These are phyloP conservation scores for Colletotrichum navitas DNA, from an alignment of 2,329 filamentous ascomycete genomes.

Conservation along the genomic window DNA sequence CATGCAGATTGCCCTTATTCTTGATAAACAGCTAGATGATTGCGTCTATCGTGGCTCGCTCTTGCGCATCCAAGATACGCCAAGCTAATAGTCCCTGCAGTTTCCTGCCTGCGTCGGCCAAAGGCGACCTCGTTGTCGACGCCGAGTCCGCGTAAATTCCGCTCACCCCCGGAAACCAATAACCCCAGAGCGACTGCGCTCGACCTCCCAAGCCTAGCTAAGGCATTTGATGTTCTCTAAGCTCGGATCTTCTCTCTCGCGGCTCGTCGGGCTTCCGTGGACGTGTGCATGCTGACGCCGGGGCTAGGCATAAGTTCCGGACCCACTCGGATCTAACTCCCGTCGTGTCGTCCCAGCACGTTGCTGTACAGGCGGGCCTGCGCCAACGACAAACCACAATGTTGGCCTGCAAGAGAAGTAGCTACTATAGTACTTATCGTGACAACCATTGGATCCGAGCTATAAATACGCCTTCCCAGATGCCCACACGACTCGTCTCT, in stretches of 20 bases:
- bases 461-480: neutral
- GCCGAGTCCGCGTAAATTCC: neutral
- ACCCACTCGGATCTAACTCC: constrained; percentile 21
- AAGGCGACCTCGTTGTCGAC: neutral
- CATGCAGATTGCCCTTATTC: no score
- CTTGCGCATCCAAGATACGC: neutral
- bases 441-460: no score
- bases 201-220: no score
- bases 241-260: neutral
- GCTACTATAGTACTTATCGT: neutral
- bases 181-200: neutral
- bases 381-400: neutral
- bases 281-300: neutral
- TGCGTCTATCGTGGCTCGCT: neutral
- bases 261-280: neutral
- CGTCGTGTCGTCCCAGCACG: neutral
- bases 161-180: neutral
- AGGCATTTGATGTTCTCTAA: neutral
- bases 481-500: no score
- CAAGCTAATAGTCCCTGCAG: no score
- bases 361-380: neutral
- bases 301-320: constrained; percentile 16
- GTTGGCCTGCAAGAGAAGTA: neutral
- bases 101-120: neutral
- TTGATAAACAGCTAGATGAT: neutral